Evolutionary conservation across 306 rosid genomes (phyloP).

Genomic region (Pueraria montana): DNA sequence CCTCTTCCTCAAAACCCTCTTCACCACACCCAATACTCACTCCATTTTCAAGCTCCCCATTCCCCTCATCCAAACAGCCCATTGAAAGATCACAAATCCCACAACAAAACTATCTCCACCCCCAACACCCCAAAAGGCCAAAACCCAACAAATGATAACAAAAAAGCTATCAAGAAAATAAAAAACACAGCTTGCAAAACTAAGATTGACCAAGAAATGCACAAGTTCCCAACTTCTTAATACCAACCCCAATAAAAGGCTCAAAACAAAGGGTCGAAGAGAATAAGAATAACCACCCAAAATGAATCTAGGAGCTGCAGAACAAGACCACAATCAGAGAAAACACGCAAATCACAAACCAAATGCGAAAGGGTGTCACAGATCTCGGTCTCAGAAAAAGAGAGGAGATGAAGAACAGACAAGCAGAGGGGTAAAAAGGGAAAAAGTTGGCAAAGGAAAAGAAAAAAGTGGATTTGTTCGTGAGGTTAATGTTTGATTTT

Average conservation of each 20-base stretch:
- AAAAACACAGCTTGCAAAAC: not conserved
- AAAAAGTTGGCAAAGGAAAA: not conserved
- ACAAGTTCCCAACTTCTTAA: slow-evolving; percentile 24
- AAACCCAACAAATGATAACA: not conserved
- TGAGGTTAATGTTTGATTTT: not conserved
- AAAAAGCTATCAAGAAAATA: not conserved
- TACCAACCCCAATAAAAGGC: not conserved
- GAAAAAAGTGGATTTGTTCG: not conserved
- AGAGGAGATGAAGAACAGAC: not conserved
- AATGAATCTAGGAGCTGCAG: not conserved
- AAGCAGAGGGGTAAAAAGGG: slow-evolving; percentile 2
- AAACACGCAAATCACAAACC: slow-evolving; percentile 6
- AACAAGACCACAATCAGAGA: not conserved
- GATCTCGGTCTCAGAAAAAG: not conserved
- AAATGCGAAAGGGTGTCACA: slow-evolving; percentile 2
- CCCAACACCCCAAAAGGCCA: not conserved
- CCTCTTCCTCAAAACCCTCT: slow-evolving; percentile 62
- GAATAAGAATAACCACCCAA: no score
- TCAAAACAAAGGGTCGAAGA: slow-evolving; percentile 29
- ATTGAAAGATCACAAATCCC: slow-evolving; percentile 56
- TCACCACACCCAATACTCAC: slow-evolving; percentile 55
- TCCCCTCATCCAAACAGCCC: slow-evolving; percentile 84
- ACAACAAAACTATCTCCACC: slow-evolving; percentile 1
- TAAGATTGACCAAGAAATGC: not conserved
- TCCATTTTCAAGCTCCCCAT: slow-evolving; percentile 70